These are phyloP conservation scores for Neurospora sp. DNA, from an alignment of 495 filamentous ascomycete genomes.

Conservation along the genomic window DNA sequence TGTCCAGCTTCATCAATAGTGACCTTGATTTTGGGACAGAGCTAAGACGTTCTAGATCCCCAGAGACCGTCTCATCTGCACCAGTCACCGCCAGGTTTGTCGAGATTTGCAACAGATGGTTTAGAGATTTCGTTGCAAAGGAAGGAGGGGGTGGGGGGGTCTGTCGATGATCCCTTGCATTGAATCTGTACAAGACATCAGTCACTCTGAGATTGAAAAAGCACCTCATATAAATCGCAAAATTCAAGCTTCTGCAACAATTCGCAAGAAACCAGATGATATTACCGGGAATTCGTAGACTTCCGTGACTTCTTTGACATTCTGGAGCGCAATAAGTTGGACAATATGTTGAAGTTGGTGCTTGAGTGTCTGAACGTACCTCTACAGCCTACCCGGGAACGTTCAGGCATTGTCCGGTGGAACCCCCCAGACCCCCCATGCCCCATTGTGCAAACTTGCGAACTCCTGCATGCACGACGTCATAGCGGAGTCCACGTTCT, in stretches of 20 bases:
- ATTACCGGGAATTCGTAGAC: background rate
- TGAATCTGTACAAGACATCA: background rate
- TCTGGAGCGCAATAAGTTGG: background rate
- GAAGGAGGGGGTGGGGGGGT: background rate
- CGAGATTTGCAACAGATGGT: background rate
- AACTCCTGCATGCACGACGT: slow-evolving; percentile 1
- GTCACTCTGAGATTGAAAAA: background rate
- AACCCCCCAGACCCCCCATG: background rate
- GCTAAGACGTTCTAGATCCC: slow-evolving; percentile 13
- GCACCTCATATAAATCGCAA: background rate
- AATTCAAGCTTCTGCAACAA: background rate
- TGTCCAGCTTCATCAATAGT: background rate
- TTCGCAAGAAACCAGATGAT: background rate
- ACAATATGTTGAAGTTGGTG: background rate
- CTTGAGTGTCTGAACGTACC: background rate
- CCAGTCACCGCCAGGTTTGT: background rate
- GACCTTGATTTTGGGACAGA: slow-evolving; percentile 15
- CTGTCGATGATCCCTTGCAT: background rate
- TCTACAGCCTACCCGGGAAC: background rate
- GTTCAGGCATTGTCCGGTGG: background rate
- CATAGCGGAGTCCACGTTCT: background rate
- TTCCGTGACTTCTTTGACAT: background rate
- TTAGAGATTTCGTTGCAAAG: background rate
- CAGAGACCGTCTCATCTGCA: slow-evolving; percentile 13
- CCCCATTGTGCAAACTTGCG: background rate